These are phyloP conservation scores for Globisporangium recalcitrans DNA, from an alignment of 352 stramenopile genomes.

Conservation along the genomic window DNA sequence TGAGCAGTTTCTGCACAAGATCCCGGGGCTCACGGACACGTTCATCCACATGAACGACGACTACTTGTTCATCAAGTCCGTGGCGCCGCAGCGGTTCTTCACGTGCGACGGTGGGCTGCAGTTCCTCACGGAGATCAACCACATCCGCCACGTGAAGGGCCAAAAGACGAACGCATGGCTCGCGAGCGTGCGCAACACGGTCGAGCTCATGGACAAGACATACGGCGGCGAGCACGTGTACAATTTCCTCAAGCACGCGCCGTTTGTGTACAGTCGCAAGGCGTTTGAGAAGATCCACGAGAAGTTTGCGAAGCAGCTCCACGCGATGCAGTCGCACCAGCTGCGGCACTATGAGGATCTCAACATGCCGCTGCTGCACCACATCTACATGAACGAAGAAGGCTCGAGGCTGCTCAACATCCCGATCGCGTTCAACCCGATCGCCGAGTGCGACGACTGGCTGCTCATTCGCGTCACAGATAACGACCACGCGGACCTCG, in stretches of 20 bases:
- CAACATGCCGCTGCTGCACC: constrained; percentile 60
- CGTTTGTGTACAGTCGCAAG: constrained; percentile 72
- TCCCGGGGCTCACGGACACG: constrained; percentile 80
- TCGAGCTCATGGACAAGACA: constrained; percentile 55
- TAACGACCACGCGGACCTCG: constrained; percentile 27
- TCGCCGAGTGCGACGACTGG: constrained; percentile 75
- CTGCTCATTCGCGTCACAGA: constrained; percentile 69
- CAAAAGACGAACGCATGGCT: constrained; percentile 70
- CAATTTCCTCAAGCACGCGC: constrained; percentile 85
- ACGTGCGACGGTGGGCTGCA: constrained; percentile 72
- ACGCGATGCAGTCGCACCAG: constrained; percentile 54
- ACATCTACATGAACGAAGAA: constrained; percentile 86
- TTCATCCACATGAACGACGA: constrained; percentile 90
- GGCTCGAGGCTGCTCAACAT: constrained; percentile 48
- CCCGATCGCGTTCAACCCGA: constrained; percentile 61
- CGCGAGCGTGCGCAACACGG: constrained; percentile 71
- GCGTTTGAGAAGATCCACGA: constrained; percentile 75
- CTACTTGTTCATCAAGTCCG: constrained; percentile 83
- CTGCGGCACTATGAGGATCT: constrained; percentile 64
- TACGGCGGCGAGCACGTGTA: constrained; percentile 83
- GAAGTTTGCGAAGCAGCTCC: constrained; percentile 50
- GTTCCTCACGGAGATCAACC: constrained; percentile 78
- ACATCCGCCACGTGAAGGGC: constrained; percentile 68
- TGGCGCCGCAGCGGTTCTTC: constrained; percentile 81
- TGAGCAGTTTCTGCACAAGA: constrained; percentile 85